Conservation (phyloP, 2,329 filamentous ascomycete genomes). For the Trichoderma asperellum region DNA sequence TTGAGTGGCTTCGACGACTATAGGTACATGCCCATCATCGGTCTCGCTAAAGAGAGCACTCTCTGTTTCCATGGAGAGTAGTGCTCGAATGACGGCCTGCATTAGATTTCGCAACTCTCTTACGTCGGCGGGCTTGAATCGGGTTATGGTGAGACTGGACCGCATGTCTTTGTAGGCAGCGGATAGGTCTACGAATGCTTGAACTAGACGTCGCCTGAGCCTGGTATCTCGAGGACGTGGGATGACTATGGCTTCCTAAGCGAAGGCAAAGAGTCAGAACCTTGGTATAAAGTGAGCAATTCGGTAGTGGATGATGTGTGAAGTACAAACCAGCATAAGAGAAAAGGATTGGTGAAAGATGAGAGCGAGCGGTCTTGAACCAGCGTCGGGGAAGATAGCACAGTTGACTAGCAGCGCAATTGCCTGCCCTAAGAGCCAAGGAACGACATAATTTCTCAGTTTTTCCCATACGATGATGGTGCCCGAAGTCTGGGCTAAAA, state of each 20-base stretch:
- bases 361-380: slow-evolving; percentile 55
- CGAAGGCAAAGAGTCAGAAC: background rate
- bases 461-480: slow-evolving; percentile 53
- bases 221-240: slow-evolving; percentile 38
- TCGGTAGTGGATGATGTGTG: no score
- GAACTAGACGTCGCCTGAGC: slow-evolving; percentile 51
- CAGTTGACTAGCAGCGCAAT: slow-evolving; percentile 55
- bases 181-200: slow-evolving; percentile 59
- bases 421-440: slow-evolving; percentile 60
- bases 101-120: slow-evolving; percentile 56
- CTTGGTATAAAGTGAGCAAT: background rate
- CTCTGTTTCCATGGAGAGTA: slow-evolving; percentile 57
- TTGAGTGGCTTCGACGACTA: slow-evolving; percentile 28
- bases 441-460: slow-evolving; percentile 56
- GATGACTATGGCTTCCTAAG: slow-evolving; percentile 41
- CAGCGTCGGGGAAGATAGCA: slow-evolving; percentile 58
- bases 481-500: slow-evolving; percentile 53
- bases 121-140: slow-evolving; percentile 56
- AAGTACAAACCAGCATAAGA: slow-evolving; percentile 49
- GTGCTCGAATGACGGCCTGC: slow-evolving; percentile 57
- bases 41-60: slow-evolving; percentile 48
- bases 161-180: slow-evolving; percentile 59
- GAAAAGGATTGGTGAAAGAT: slow-evolving; percentile 52
- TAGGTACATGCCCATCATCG: slow-evolving; percentile 27
- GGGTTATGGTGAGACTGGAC: slow-evolving; percentile 60